Evolutionary conservation across 805 yeast species (phyloP).

Genomic region (Candida boleticola): DNA sequence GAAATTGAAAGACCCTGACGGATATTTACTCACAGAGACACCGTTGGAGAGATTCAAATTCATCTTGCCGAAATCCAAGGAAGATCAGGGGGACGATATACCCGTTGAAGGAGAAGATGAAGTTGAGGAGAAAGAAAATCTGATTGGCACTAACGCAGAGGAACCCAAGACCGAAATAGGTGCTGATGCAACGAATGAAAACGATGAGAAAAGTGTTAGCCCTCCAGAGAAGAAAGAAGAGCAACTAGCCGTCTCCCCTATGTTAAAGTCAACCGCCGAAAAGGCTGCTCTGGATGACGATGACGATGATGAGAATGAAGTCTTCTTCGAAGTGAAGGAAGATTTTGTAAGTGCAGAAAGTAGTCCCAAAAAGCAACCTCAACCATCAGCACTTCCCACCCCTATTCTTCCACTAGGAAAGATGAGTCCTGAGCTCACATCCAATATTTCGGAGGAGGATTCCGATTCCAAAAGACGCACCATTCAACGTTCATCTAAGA

Average conservation of each 20-base stretch:
- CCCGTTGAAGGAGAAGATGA: constrained; percentile 5
- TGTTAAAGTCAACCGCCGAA: not conserved
- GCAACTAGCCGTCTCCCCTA: not conserved
- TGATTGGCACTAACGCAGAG: constrained; percentile 11
- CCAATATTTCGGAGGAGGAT: constrained; percentile 2
- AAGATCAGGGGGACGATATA: not conserved
- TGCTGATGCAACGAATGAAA: constrained; percentile 4
- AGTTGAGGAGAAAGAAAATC: constrained; percentile 32
- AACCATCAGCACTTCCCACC: not conserved
- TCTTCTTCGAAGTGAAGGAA: constrained; percentile 1
- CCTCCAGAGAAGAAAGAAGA: not conserved
- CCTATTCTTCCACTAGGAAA: not conserved
- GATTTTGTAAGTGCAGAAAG: not conserved
- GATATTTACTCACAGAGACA: constrained; percentile 48
- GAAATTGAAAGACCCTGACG: constrained; percentile 47
- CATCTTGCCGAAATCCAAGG: constrained; percentile 13
- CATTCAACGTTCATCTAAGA: constrained; percentile 28
- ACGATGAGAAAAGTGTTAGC: constrained; percentile 6
- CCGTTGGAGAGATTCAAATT: constrained; percentile 47
- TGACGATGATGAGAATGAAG: constrained; percentile 7
- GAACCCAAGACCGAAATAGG: not conserved
- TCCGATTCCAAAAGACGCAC: constrained; percentile 5
- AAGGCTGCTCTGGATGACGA: not conserved
- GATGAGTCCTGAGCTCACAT: not conserved
- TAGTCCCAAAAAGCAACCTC: constrained; percentile 1